Conservation (phyloP, 352 stramenopile genomes). For the Pythium aristosporum region DNA sequence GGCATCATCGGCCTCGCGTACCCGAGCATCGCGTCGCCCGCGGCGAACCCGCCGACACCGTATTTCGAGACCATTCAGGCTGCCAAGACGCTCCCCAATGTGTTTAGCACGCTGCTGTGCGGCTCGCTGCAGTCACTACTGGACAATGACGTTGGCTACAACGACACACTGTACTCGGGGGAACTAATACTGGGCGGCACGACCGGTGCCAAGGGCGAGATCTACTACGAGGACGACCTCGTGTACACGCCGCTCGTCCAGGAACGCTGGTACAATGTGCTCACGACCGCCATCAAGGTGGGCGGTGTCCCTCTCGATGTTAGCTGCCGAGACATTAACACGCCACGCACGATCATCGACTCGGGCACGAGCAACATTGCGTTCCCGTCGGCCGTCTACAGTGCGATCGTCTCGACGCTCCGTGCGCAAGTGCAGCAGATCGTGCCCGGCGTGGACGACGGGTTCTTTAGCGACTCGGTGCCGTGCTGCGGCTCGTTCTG, state of each 20-base stretch:
- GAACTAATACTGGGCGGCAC: slow-evolving; percentile 64
- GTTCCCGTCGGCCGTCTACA: slow-evolving; percentile 69
- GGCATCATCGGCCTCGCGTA: slow-evolving; percentile 75
- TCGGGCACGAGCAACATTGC: slow-evolving; percentile 82
- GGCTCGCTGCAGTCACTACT: slow-evolving; percentile 67
- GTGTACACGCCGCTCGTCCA: slow-evolving; percentile 77
- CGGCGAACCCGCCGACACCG: slow-evolving; percentile 39
- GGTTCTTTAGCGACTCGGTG: slow-evolving; percentile 69
- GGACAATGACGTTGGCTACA: slow-evolving; percentile 35
- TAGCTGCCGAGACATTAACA: slow-evolving; percentile 68
- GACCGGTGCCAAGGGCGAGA: slow-evolving; percentile 41
- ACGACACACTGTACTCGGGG: slow-evolving; percentile 49
- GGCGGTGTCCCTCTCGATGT: slow-evolving; percentile 42
- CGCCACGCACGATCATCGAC: slow-evolving; percentile 71
- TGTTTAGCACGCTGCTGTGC: slow-evolving; percentile 80
- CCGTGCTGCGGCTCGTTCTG: slow-evolving; percentile 70
- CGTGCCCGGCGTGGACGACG: slow-evolving; percentile 37
- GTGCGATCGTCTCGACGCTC: slow-evolving; percentile 50
- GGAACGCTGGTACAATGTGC: slow-evolving; percentile 75
- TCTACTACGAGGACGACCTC: slow-evolving; percentile 59
- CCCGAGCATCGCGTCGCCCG: slow-evolving; percentile 57
- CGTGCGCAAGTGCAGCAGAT: slow-evolving; percentile 53
- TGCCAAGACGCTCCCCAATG: slow-evolving; percentile 35
- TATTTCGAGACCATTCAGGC: slow-evolving; percentile 62
- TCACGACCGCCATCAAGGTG: slow-evolving; percentile 70